Evolutionary conservation across 2,329 filamentous ascomycete species (phyloP), one percentile per base, ranked within the genome.

Genomic region (Ascomycota sp.): DNA sequence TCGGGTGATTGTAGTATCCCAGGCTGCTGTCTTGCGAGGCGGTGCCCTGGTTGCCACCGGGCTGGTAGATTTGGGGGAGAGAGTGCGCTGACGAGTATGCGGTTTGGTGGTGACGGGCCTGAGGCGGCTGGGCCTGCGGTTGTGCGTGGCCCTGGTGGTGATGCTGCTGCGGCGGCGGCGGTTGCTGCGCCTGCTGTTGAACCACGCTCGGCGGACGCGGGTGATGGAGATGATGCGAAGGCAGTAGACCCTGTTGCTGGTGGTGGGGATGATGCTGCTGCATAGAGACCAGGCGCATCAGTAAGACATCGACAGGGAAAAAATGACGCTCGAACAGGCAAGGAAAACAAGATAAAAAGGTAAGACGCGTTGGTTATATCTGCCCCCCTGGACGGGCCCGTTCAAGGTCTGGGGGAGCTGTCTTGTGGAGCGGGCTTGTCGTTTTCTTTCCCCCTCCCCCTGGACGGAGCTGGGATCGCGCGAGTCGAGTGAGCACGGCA

Each of bases 231-330:
- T 77, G 61, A 46, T 69, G 65, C 41, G 64, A 54, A 56, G 64
- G 59, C 45, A 70, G 68, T 56, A 74, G 71, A 67, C 74, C 75
- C 62, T 78, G 71, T 56, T 71, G 70, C 51, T 69, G 58, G 52
- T 75, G 69, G 61, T 77, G 73, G 58, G 71, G 65, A 61, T 78
- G 75, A 66, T 79, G 75, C 74, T 81, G n/a, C n/a, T n/a, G 69
- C 64, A 68, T 65, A 61, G 57, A 63, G 56, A 61, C 60, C 53
- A 65, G 52, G 56, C 60, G 57, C 57, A 65, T 69, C 64, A 69
- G 65, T 66, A 50, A 51, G 41, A 43, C 44, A 45, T 50, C 42
- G 45, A 50, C 47, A 46, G 41, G 44, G 43, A 44, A 39, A 40
- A 48, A 43, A 50, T 36, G 52, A n/a, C n/a, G 44, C 44, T 46